Base-by-base conservation (phyloP, 495 filamentous ascomycete species). In the Aeminium ludgeri region DNA sequence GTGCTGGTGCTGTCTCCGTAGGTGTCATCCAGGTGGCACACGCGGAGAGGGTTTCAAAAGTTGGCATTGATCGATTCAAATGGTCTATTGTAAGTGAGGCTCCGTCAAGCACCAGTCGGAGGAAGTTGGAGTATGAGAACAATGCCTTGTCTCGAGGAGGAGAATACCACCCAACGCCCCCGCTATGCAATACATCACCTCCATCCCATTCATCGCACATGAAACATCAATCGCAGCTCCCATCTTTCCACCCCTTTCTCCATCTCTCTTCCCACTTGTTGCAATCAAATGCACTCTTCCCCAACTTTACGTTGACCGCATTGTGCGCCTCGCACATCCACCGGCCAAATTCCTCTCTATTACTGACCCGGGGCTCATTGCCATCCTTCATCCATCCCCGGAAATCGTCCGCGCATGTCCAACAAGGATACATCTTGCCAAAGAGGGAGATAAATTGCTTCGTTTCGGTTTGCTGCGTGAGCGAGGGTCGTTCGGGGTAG, bases 241-340 rank as follows among this genome's bases (percentile, higher is more conserved):
- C 87, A 70, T 94, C 86, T 63, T 78, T 82, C 82, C 85, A 91
- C 2, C 89, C 91, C 10, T 74, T 82, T 64, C 80, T 65, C 89
- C 89, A 96, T 60, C 89, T 70, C 68, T 96, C 86, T 61, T 92
- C 76, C 84, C 87, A 94, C 55, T 71, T 74, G 17, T 63, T 64
- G 62, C 89, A 96, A 69, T 97, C 85, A 68, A 97, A 97, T 52
- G 68, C 68, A 52, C 72, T 65, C 68, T 96, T 96, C 44, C 89
- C 89, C 47, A 96, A 56, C 64, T 94, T 95, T 36, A 70, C 65
- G 69, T 97, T 97, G 17, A 97, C 89, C 50, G 83, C 86, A 65
- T 97, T 97, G 68, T 97, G 89, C 52, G 89, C 89, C 59, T 87
- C 80, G 54, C 89, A 97, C 68, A 96, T 77, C 91, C 91, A 97